These are phyloP conservation scores for Salvia miltiorrhiza DNA, from an alignment of 257 asterid genomes.

Conservation along the genomic window DNA sequence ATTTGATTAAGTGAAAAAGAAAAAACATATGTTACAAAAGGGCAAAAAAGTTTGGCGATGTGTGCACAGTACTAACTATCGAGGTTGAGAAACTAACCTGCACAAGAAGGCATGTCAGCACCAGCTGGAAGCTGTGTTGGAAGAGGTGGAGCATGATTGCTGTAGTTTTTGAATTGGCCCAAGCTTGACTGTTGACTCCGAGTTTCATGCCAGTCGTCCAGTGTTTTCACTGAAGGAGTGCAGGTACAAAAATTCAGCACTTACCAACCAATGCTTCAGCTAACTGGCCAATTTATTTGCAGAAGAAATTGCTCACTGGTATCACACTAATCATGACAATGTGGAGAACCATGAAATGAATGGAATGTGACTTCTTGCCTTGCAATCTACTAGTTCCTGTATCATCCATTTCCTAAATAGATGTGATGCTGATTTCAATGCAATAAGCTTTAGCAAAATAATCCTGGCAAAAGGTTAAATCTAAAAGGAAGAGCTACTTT, in stretches of 20 bases:
- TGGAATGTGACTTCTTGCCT: conserved; percentile 1
- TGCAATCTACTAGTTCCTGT: neutral
- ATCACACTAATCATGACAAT: conserved; percentile 16
- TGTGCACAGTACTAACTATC: neutral
- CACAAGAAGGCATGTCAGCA: conserved; percentile 89
- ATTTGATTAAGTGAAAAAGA: neutral
- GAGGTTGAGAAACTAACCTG: conserved; percentile 49
- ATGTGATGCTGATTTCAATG: neutral
- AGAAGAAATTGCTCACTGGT: conserved; percentile 8
- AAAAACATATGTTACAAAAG: neutral
- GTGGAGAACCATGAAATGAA: neutral
- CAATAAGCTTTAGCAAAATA: neutral
- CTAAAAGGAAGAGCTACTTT: neutral
- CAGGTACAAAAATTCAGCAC: conserved; percentile 19
- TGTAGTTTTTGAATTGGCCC: conserved; percentile 54
- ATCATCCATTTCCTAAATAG: neutral
- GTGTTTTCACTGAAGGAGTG: conserved; percentile 45
- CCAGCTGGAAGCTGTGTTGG: conserved; percentile 91
- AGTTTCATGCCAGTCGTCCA: conserved; percentile 53
- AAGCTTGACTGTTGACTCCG: conserved; percentile 48
- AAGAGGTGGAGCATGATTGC: conserved; percentile 56
- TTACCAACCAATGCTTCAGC: conserved; percentile 10
- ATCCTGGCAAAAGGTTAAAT: conserved; percentile 2
- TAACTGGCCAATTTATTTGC: neutral
- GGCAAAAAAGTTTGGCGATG: neutral